A percentile compares a stretch with the other conserved stretches of the same genome.
Evolutionary conservation across 1,284 basidiomycete genomes (phyloP).

Genomic region (Tilletiopsis washingtonensis): DNA sequence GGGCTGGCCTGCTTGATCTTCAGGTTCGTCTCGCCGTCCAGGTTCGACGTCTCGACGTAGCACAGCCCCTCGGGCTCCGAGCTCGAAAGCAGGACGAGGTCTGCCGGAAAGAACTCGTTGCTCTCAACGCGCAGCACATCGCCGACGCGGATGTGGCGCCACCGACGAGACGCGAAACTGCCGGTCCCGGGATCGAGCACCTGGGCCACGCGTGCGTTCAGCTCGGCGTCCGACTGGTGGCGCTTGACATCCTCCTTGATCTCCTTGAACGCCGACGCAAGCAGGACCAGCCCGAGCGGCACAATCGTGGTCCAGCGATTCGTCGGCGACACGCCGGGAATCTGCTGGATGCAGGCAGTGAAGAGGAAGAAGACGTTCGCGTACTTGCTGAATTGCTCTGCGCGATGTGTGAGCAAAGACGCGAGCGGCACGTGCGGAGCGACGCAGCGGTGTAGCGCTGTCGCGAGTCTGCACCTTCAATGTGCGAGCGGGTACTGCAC

Average conservation of each 20-base stretch:
- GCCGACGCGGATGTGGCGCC: conserved; percentile 83
- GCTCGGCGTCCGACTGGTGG: conserved; percentile 84
- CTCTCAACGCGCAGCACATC: conserved; percentile 84
- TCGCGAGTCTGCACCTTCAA: too few species aligned
- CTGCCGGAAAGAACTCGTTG: conserved; percentile 92
- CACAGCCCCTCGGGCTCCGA: conserved; percentile 95
- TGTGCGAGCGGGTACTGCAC: too few species aligned
- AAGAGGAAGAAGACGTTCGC: conserved; percentile 99
- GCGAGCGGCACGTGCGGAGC: too few species aligned
- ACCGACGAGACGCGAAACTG: conserved; percentile 68
- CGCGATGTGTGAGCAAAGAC: too few species aligned
- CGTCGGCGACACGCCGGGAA: conserved; percentile 93
- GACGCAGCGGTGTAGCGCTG: too few species aligned
- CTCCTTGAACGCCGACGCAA: conserved; percentile 96
- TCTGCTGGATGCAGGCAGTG: conserved; percentile 95
- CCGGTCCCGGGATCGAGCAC: conserved; percentile 61
- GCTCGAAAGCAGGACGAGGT: conserved; percentile 76
- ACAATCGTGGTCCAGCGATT: conserved; percentile 91
- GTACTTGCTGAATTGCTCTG: conserved; percentile 97
- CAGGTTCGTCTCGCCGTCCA: conserved; percentile 96
- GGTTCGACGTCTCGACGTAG: conserved; percentile 93
- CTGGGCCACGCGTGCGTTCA: conserved; percentile 75
- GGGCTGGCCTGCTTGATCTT: conserved; percentile 96
- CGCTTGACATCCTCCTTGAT: conserved; percentile 94
- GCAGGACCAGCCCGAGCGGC: conserved; percentile 77